Base-by-base conservation (phyloP, 2,329 filamentous ascomycete genomes). In the Pyrenophora tritici-repentis region DNA sequence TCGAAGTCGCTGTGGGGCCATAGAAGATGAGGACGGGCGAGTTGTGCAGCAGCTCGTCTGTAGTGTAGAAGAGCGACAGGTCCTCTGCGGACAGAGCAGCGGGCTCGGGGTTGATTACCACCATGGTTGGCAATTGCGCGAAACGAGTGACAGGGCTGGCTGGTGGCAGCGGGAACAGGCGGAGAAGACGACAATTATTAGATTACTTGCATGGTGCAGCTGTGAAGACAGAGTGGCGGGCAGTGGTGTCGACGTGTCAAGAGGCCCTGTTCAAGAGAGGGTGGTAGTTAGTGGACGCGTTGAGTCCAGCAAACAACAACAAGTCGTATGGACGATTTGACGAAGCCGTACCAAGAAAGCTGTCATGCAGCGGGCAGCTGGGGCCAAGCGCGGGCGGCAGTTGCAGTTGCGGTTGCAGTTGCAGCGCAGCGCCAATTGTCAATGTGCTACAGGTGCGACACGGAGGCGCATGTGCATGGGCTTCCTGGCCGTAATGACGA, bases 21-120 rank as follows among this genome's bases (percentile, higher is more conserved):
- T 97, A 90, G 81, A 97, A 97, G 73, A 97, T 83, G 62, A 97
- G 82, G 63, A 97, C 81, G 43, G 92, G 86, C 56, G 91, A 81
- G 76, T 92, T 83, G 74, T 87, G 87, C 49, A 95, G 86, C 60
- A 92, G 79, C 55, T 90, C 86, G 75, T 99, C 94, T 72, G 86
- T 88, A 64, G 91, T 86, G 77, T 95, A 88, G 81, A 95, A 97
- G 67, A 97, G 89, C 70, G 85, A 86, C 73, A 97, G 84, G 72
- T 89, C 83, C 73, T 93, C 89, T 72, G 89, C 82, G 74, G 90
- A 87, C 74, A 96, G 82, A 69, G 85, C 78, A 47, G 82, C 85
- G 79, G 91, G 83, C 75, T 90, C 87, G 62, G 87, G 85, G 66
- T 85, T 88, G 73, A 93, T 83, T 78, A 88, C 85, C 79, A 93